These are phyloP conservation scores for Oidiodendron maius DNA, from an alignment of 495 filamentous ascomycete species.

Conservation along the genomic window DNA sequence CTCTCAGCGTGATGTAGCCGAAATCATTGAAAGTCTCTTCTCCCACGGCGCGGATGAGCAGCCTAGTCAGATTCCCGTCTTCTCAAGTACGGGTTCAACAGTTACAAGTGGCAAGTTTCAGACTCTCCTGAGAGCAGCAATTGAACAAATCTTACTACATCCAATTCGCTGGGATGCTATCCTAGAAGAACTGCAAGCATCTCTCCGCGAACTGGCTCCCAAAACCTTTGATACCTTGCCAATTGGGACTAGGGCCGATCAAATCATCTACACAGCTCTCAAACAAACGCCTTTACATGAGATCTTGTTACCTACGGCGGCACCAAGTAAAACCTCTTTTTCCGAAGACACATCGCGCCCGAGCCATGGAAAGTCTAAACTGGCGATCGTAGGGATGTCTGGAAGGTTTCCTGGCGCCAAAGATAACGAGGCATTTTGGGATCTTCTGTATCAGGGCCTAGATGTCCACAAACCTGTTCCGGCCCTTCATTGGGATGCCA, in stretches of 20 bases:
- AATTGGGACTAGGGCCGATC: background rate
- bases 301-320: background rate
- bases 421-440: conserved; percentile 57
- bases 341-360: background rate
- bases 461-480: conserved; percentile 58
- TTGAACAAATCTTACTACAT: conserved; percentile 53
- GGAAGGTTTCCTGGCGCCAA: conserved; percentile 68
- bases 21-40: conserved; percentile 35
- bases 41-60: conserved; percentile 12
- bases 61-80: background rate
- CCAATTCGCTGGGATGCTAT: conserved; percentile 29
- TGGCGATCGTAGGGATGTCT: conserved; percentile 76
- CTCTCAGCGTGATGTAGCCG: conserved; percentile 16
- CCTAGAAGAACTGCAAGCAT: conserved; percentile 22
- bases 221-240: too few relatives aligned
- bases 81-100: conserved; percentile 39
- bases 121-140: conserved; percentile 22
- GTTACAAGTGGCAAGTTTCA: background rate
- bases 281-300: too few relatives aligned
- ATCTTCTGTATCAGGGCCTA: conserved; percentile 62
- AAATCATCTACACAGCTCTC: background rate
- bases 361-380: conserved; percentile 5
- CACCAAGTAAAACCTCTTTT: background rate
- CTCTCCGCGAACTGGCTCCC: conserved; percentile 23
- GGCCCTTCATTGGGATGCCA: conserved; percentile 68